A percentile compares a stretch with the other conserved stretches of the same genome.
Evolutionary conservation across 1,284 basidiomycete species (phyloP).

Genomic region (Ustilago cynodontis): DNA sequence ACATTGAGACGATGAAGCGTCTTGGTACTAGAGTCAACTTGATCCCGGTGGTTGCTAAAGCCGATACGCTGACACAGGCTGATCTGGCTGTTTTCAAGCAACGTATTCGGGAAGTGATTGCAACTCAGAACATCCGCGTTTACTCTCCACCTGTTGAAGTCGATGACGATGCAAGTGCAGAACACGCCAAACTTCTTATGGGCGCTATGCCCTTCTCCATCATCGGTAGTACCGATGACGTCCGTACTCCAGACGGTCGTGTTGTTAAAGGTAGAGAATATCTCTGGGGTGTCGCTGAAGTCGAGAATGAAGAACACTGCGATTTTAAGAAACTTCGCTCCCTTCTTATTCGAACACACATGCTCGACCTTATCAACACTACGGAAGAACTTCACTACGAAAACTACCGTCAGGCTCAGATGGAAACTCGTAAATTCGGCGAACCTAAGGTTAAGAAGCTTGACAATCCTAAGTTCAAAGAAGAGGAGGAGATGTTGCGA

Average conservation of each 20-base stretch:
- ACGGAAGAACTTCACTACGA: constrained; percentile 98
- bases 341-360: constrained; percentile 95
- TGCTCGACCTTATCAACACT: constrained; percentile 96
- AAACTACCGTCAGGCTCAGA: constrained; percentile 96
- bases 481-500: constrained; percentile 94
- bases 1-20: constrained; percentile 99
- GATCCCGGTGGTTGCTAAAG: constrained; percentile 97
- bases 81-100: constrained; percentile 94
- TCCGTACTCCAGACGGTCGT: constrained; percentile 89
- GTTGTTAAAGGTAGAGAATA: constrained; percentile 97
- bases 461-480: constrained; percentile 99
- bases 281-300: constrained; percentile 98
- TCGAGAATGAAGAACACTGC: constrained; percentile 99
- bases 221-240: constrained; percentile 96
- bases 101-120: constrained; percentile 88
- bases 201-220: constrained; percentile 95
- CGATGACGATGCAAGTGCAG: constrained; percentile 88
- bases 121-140: constrained; percentile 91
- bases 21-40: constrained; percentile 95
- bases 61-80: constrained; percentile 93
- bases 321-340: constrained; percentile 99
- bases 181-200: constrained; percentile 87
- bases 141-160: constrained; percentile 92
- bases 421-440: constrained; percentile 99
- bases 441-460: constrained; percentile 98